Base-by-base conservation (phyloP, 1,139 yeast species). In the Arxiozyma heterogenica region DNA sequence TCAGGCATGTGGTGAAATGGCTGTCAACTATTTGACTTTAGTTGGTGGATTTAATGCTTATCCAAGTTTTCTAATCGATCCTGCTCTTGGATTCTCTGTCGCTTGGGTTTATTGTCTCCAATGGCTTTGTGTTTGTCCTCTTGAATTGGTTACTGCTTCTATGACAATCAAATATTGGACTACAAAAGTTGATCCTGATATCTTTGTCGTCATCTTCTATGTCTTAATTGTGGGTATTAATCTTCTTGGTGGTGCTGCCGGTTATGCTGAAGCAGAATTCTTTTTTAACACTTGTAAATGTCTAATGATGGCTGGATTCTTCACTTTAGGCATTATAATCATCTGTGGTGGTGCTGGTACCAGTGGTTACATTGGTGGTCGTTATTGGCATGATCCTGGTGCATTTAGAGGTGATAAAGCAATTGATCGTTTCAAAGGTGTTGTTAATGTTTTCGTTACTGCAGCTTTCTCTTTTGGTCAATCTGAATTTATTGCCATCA, bases 391-490 rank as follows among this genome's bases (percentile, higher is more conserved):
- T 55, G 61, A 75, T 56, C 85, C 86, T 0, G 88, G 87, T 53
- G 79, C 95, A 6, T 68, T 68, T 55, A 60, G 66, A 52, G 71
- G 71, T 57, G 59, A 59, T n/a, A 59, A 56, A 34, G 57, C 58
- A 8, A 61, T 67, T 47, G 65, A 66, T 30, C 64, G 59, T 58
- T 87, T 80, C 75, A 88, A 89, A 67, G 96, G 96, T 63, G 83
- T 90, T 27, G 83, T 91, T 64, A 76, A 88, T 7, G 88, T 86
- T 39, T 86, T 90, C 64, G 89, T 90, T 51, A 80, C 84, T 39
- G 94, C 95, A 30, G 94, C 96, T 7, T 90, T 88, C 71, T 82
- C 96, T 4, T 85, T 86, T 64, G 90, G 91, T 53, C 94, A 94
- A 63, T 81, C 88, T 49, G 95, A 88, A 72, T 76, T 85, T 62